Evolutionary conservation across 2,329 filamentous ascomycete genomes (phyloP).

Genomic region (Madurella mycetomatis): DNA sequence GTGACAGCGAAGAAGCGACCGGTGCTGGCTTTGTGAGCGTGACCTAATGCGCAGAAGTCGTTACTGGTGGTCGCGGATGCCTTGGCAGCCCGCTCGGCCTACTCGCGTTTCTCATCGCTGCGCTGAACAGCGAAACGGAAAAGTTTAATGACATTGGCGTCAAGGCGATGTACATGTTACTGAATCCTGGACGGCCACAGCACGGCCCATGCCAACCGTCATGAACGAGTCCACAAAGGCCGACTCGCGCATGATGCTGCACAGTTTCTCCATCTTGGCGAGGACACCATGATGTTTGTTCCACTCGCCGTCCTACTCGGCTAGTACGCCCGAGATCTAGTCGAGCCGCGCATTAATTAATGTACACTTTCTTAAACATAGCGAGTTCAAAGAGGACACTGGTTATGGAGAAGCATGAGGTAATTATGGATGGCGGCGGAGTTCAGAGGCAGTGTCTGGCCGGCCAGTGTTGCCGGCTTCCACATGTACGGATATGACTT

Average conservation of each 20-base stretch:
- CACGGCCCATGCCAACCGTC: conserved; percentile 26
- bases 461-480: conserved; percentile 25
- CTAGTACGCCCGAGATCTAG: conserved; percentile 35
- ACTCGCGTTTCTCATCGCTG: conserved; percentile 22
- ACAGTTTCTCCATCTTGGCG: conserved; percentile 35
- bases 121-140: conserved; percentile 27
- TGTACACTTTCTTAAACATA: conserved; percentile 33
- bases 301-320: conserved; percentile 29
- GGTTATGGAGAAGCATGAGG: conserved; percentile 35
- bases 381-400: conserved; percentile 42
- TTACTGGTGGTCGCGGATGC: conserved; percentile 32
- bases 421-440: conserved; percentile 38
- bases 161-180: conserved; percentile 22
- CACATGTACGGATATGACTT: conserved; percentile 26
- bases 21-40: conserved; percentile 37
- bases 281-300: conserved; percentile 34
- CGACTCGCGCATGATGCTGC: conserved; percentile 40
- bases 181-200: conserved; percentile 24
- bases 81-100: conserved; percentile 26
- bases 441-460: conserved; percentile 31
- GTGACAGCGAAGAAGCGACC: conserved; percentile 37
- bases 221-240: conserved; percentile 34
- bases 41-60: conserved; percentile 37
- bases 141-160: conserved; percentile 22
- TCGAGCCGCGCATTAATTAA: conserved; percentile 39